Conservation (phyloP, 2,329 filamentous ascomycete genomes). For the Penicillium palitans region DNA sequence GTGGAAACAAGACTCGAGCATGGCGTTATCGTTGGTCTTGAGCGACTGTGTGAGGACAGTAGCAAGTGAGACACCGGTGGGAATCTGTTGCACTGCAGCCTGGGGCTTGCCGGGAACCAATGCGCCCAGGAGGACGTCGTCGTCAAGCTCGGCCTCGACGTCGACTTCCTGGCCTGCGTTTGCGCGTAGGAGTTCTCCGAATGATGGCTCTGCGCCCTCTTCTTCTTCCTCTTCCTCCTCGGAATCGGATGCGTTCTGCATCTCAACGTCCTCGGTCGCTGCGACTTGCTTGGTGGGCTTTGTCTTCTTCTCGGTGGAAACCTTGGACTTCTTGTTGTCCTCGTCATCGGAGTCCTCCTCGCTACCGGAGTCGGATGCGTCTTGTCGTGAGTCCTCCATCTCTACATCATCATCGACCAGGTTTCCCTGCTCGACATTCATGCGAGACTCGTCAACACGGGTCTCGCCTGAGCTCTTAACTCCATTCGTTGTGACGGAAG, state of each 20-base stretch:
- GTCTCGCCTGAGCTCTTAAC: slow-evolving; percentile 52
- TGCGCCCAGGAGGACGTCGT: slow-evolving; percentile 44
- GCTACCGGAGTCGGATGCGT: slow-evolving; percentile 29
- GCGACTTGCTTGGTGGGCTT: slow-evolving; percentile 23
- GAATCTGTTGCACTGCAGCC: slow-evolving; percentile 55
- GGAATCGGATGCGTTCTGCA: slow-evolving; percentile 38
- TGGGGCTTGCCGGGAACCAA: slow-evolving; percentile 49
- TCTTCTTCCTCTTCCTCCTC: slow-evolving; percentile 43
- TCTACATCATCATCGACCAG: slow-evolving; percentile 46
- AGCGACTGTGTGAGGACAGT: slow-evolving; percentile 94
- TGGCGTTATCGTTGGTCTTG: slow-evolving; percentile 82
- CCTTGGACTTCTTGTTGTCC: slow-evolving; percentile 19
- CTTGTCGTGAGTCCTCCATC: slow-evolving; percentile 35
- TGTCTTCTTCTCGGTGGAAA: slow-evolving; percentile 22
- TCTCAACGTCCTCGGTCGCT: slow-evolving; percentile 43
- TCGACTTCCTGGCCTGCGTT: slow-evolving; percentile 72
- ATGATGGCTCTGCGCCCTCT: slow-evolving; percentile 63
- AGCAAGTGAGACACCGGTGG: slow-evolving; percentile 76
- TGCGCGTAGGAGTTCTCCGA: slow-evolving; percentile 79
- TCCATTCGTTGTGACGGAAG: slow-evolving; percentile 55
- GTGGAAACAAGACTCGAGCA: slow-evolving; percentile 90
- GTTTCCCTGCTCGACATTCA: slow-evolving; percentile 53
- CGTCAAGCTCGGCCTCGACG: slow-evolving; percentile 58
- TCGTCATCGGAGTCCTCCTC: slow-evolving; percentile 33
- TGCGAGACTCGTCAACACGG: slow-evolving; percentile 59